phyloP scores from a whole-genome alignment of 106 monocot species.

The Acanthochlamys bracteata region DNA sequence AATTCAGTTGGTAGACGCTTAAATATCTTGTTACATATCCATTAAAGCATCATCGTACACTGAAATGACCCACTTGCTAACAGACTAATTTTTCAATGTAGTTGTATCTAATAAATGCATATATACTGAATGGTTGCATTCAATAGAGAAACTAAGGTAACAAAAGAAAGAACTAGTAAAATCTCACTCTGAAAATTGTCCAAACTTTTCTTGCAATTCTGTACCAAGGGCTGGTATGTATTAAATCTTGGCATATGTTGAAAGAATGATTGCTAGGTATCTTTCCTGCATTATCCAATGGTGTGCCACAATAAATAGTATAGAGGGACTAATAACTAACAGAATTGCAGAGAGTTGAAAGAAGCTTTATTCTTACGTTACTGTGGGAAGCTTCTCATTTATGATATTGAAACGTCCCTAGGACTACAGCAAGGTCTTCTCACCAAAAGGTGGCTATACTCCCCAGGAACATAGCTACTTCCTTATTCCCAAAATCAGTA shows the following conservation, averaged over 20 bases:
- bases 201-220: constrained; percentile 81
- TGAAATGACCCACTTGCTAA: no score
- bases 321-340: no score
- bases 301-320: background rate
- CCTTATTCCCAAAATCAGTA: constrained; percentile 34
- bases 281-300: constrained; percentile 36
- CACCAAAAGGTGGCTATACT: constrained; percentile 89
- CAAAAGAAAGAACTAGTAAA: background rate
- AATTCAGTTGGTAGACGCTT: no score
- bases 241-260: constrained; percentile 98
- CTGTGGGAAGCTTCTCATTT: constrained; percentile 93
- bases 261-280: constrained; percentile 94
- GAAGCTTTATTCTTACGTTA: constrained; percentile 56
- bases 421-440: constrained; percentile 93
- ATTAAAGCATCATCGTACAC: no score
- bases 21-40: no score
- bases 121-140: background rate
- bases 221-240: constrained; percentile 93
- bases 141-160: background rate
- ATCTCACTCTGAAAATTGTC: constrained; percentile 80
- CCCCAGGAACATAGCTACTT: constrained; percentile 95
- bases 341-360: background rate
- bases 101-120: constrained; percentile 48
- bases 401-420: constrained; percentile 80
- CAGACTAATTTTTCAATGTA: no score